A percentile compares a stretch with the other conserved stretches of the same genome.
Evolutionary conservation across 352 stramenopile genomes (phyloP).

Genomic region (Pythium insidiosum): DNA sequence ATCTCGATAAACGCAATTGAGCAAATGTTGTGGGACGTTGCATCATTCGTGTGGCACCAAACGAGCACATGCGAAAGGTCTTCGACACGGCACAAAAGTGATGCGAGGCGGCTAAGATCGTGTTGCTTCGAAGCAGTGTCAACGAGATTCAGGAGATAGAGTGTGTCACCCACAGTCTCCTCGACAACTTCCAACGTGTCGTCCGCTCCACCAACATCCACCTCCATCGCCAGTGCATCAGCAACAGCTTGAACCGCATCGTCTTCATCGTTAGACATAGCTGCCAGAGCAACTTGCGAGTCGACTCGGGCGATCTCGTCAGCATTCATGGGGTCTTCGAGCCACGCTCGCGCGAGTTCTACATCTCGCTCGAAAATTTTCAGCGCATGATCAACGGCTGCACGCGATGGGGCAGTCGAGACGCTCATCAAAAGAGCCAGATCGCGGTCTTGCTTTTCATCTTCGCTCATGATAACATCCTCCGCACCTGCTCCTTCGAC

Average conservation of each 20-base stretch:
- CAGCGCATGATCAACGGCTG: conserved; percentile 55
- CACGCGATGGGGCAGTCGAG: conserved; percentile 32
- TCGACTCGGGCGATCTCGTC: conserved; percentile 64
- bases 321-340: conserved; percentile 44
- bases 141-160: conserved; percentile 94
- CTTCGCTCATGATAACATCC: conserved; percentile 41
- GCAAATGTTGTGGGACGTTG: too few species aligned
- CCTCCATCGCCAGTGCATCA: conserved; percentile 21
- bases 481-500: conserved; percentile 34
- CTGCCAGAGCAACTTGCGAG: conserved; percentile 3
- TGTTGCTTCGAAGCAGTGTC: conserved; percentile 47
- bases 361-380: conserved; percentile 55
- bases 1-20: conserved; percentile 95
- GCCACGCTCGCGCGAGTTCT: conserved; percentile 55
- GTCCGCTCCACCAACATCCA: conserved; percentile 30
- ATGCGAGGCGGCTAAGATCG: conserved; percentile 59
- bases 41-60: too few species aligned
- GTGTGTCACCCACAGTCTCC: conserved; percentile 45
- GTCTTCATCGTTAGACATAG: neutral
- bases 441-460: conserved; percentile 60
- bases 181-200: conserved; percentile 52
- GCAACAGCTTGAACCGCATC: too few species aligned
- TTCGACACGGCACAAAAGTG: conserved; percentile 92
- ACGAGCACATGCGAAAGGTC: conserved; percentile 96
- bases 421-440: conserved; percentile 70